Percentiles rank a stretch among this genome's conserved stretches.
These are phyloP conservation scores for Juglanconis oblonga DNA, from an alignment of 2,329 filamentous ascomycete genomes.

Conservation along the genomic window DNA sequence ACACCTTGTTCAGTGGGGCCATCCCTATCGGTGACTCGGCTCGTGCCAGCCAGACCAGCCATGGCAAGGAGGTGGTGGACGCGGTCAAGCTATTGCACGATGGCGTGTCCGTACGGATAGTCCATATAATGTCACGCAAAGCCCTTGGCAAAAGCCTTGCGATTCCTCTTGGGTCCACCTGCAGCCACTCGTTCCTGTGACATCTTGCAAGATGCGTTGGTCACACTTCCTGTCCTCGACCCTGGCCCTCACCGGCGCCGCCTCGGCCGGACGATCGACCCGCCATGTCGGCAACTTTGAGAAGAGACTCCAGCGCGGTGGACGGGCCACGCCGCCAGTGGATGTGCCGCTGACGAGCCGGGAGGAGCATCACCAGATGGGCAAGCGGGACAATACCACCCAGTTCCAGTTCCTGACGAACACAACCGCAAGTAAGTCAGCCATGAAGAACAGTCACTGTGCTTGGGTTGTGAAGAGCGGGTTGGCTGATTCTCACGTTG, in stretches of 20 bases:
- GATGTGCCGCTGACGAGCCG: neutral
- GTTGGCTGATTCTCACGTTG: neutral
- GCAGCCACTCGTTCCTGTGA: neutral
- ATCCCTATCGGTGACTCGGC: neutral
- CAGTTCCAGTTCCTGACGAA: conserved; percentile 16
- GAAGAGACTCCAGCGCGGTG: conserved; percentile 7
- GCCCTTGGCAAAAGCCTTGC: neutral
- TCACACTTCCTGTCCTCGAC: conserved; percentile 4
- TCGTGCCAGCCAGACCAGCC: neutral
- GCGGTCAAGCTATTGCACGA: neutral
- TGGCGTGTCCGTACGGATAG: no score
- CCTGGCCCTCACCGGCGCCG: conserved; percentile 10
- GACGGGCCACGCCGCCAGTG: neutral
- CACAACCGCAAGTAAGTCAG: conserved; percentile 14
- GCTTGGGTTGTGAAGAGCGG: neutral
- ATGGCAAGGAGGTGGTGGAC: neutral
- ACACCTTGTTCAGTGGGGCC: no score
- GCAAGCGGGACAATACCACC: conserved; percentile 13
- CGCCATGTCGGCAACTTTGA: conserved; percentile 16
- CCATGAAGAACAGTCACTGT: neutral
- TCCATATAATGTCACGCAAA: neutral
- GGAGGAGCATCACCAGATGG: conserved; percentile 5
- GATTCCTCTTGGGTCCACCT: neutral
- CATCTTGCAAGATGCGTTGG: conserved; percentile 10
- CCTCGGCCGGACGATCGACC: conserved; percentile 10